Base-by-base conservation (phyloP, 257 asterid species). In the Scutellaria baicalensis region DNA sequence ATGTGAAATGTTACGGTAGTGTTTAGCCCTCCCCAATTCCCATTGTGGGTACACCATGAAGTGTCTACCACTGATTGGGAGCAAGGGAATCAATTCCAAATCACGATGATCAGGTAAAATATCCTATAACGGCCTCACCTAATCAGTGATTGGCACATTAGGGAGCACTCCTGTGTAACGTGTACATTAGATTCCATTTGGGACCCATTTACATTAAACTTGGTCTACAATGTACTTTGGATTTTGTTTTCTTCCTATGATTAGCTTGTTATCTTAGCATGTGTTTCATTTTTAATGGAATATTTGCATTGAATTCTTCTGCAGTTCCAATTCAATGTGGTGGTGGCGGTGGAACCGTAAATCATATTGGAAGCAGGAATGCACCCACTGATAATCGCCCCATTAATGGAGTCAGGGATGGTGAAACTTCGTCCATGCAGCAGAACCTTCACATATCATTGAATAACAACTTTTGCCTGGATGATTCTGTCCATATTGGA, bases 381-480 rank as follows among this genome's bases (percentile, higher is more conserved):
- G 70, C 73, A 21, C 68, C 84, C 43, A 57, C 73, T 35, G 64
- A 67, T n/a, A 75, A 68, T 73, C 83, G 60, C 49, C 73, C 78
- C 14, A 74, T 75, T 60, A 83, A 78, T 77, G 72, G 83, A 78
- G 77, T 68, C 65, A 57, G 83, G 68, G 89, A 80, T 60, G 77
- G 77, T 8, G 88, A 87, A 6, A 72, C 82, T 6, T 16, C 69
- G 52, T 75, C 57, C 43, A 61, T 78, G 73, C 89, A 79, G 75
- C 95, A 84, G 61, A 84, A 79, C 74, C 86, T 82, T 71, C 84
- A 71, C 51, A 72, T 83, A 62, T 77, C 87, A 9, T 71, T 78
- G 79, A 81, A 81, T 43, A 84, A 78, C 80, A 78, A 68, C 78
- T 75, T 69, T 20, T 75, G 79, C 70, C 77, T 73, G 31, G 80